A percentile compares a stretch with the other conserved stretches of the same genome.
phyloP scores from a whole-genome alignment of 106 monocot species.

The Iris macrosiphon region DNA sequence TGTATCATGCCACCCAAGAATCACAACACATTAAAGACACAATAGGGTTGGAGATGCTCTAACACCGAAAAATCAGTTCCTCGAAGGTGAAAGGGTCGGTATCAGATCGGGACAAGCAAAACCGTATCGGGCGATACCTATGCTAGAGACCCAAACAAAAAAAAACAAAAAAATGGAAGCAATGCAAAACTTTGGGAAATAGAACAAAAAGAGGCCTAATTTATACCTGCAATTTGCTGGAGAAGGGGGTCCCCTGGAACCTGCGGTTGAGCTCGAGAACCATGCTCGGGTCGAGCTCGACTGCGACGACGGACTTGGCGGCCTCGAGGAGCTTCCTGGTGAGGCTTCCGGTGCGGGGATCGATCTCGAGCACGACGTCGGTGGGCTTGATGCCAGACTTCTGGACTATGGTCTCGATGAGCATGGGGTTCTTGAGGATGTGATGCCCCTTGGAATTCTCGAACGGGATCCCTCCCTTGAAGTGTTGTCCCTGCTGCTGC shows the following conservation, averaged over 20 bases:
- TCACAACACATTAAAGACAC: too few relatives aligned
- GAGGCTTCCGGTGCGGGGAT: constrained; percentile 77
- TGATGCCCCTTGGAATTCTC: constrained; percentile 92
- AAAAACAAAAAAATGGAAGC: too few relatives aligned
- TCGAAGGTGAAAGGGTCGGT: too few relatives aligned
- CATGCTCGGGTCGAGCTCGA: constrained; percentile 83
- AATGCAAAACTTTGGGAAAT: too few relatives aligned
- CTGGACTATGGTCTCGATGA: constrained; percentile 71
- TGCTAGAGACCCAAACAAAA: too few relatives aligned
- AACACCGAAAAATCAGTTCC: too few relatives aligned
- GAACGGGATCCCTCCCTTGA: constrained; percentile 67
- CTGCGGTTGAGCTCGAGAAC: constrained; percentile 74
- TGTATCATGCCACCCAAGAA: too few relatives aligned
- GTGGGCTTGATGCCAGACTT: constrained; percentile 82
- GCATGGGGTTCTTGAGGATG: constrained; percentile 73
- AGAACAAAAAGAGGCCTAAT: too few relatives aligned
- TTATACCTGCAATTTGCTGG: constrained; percentile 55
- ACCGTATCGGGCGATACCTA: too few relatives aligned
- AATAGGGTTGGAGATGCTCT: too few relatives aligned
- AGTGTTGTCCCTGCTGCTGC: constrained; percentile 24
- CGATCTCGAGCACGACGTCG: constrained; percentile 91
- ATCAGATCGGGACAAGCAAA: too few relatives aligned
- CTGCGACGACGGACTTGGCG: constrained; percentile 69
- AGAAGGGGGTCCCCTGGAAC: constrained; percentile 66
- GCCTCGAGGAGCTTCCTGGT: constrained; percentile 78